Evolutionary conservation across 345 rosid genomes (phyloP).

Genomic region (Moricandia moricandioides): DNA sequence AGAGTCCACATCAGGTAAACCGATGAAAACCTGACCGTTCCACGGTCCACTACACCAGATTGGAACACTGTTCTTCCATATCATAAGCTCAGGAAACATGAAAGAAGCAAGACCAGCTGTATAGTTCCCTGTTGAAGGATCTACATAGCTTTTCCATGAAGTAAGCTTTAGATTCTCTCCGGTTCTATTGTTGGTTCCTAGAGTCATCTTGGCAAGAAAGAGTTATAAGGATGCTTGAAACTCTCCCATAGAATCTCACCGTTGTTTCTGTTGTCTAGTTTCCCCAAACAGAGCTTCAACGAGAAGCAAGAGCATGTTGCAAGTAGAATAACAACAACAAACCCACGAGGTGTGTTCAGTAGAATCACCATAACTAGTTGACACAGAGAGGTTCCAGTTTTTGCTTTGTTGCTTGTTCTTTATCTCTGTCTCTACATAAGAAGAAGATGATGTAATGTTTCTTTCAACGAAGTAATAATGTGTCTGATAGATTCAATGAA

Average conservation of each 20-base stretch:
- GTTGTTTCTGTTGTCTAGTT: background rate
- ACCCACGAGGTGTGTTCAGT: background rate
- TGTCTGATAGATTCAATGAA: conserved; percentile 12
- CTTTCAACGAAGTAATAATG: background rate
- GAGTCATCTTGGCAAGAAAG: background rate
- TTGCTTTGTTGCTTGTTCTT: no score
- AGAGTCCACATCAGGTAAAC: background rate
- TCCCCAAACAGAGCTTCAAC: background rate
- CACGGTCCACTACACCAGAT: background rate
- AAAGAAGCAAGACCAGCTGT: conserved; percentile 7
- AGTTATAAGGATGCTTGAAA: background rate
- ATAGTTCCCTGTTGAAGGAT: background rate
- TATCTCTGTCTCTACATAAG: no score
- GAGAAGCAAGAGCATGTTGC: background rate
- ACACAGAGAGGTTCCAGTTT: no score
- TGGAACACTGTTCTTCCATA: background rate
- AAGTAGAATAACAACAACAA: background rate
- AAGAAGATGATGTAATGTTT: conserved; percentile 1
- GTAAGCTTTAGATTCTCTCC: conserved; percentile 5
- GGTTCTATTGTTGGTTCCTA: background rate
- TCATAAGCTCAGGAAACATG: conserved; percentile 1
- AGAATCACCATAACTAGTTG: background rate
- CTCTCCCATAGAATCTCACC: background rate
- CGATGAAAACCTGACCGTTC: conserved; percentile 6
- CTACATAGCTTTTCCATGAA: background rate